phyloP scores from a whole-genome alignment of 179 eudicot genomes.

The Sideroxylon spinosum region DNA sequence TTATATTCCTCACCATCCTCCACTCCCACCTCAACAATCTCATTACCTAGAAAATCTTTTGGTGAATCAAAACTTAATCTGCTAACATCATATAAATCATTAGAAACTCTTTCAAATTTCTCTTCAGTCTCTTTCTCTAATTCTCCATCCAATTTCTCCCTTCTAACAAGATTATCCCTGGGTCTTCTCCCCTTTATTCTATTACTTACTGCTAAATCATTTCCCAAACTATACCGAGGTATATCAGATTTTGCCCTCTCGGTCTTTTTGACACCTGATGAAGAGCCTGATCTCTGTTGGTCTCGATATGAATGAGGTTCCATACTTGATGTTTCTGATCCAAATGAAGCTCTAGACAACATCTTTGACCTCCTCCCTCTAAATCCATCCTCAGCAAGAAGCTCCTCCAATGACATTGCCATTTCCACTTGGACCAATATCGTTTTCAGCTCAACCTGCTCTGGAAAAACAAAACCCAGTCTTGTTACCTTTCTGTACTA shows the following conservation, averaged over 20 bases:
- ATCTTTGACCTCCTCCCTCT: constrained; percentile 29
- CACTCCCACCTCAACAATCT: constrained; percentile 28
- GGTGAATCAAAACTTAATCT: constrained; percentile 7
- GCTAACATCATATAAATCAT: constrained; percentile 9
- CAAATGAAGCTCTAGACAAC: constrained; percentile 24
- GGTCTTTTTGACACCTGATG: constrained; percentile 22
- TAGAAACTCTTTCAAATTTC: constrained; percentile 20
- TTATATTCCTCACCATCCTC: constrained; percentile 16
- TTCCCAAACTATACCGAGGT: constrained; percentile 13
- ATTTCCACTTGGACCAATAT: constrained; percentile 19
- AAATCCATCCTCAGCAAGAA: constrained; percentile 49
- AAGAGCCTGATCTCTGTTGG: constrained; percentile 15
- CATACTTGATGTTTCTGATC: constrained; percentile 16
- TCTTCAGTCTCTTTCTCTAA: constrained; percentile 15
- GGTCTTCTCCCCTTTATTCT: constrained; percentile 19
- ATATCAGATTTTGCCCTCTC: constrained; percentile 37
- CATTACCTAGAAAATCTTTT: constrained; percentile 17
- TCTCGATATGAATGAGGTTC: constrained; percentile 17
- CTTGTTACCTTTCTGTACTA: neutral
- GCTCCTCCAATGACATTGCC: constrained; percentile 51
- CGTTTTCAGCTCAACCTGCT: constrained; percentile 3
- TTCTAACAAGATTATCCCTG: constrained; percentile 19
- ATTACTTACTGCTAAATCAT: constrained; percentile 21
- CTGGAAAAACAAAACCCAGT: neutral
- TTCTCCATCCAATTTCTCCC: constrained; percentile 16